These are phyloP conservation scores for Gonapodya prolifera DNA, from an alignment of 192 early-diverging fungal species.

Conservation along the genomic window DNA sequence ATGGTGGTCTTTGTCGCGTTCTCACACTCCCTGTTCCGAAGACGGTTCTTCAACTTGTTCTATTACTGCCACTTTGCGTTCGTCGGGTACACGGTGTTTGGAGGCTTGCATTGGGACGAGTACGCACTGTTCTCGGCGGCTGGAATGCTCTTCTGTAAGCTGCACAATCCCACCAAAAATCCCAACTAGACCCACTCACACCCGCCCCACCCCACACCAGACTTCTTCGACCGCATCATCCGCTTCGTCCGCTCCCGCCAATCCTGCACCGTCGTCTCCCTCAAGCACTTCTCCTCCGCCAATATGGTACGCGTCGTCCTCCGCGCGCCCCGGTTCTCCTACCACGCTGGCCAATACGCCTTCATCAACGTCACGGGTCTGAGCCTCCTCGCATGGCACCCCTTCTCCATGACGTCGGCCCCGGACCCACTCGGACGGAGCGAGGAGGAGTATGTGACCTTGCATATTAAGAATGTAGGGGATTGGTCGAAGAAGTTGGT, in stretches of 20 bases:
- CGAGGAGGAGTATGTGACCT: neutral
- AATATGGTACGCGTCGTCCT: neutral
- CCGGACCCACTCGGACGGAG: neutral
- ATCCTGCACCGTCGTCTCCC: neutral
- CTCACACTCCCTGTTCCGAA: neutral
- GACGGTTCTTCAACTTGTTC: neutral
- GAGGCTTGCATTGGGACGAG: neutral
- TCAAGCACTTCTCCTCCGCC: neutral
- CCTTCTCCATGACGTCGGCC: neutral
- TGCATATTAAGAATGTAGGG: neutral
- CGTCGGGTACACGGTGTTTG: neutral
- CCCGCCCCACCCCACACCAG: neutral
- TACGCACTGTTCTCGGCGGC: neutral
- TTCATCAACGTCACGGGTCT: neutral
- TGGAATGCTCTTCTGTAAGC: neutral
- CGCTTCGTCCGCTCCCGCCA: neutral
- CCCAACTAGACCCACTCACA: neutral
- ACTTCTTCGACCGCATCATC: neutral
- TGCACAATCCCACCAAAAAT: neutral
- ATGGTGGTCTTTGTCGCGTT: neutral
- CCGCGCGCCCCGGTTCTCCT: neutral
- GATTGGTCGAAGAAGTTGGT: neutral
- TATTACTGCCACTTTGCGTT: neutral
- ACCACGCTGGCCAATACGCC: neutral
- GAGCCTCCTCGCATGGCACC: neutral